Percentiles rank a stretch among this genome's conserved stretches.
phyloP scores from a whole-genome alignment of 129 eudicot genomes.

The Dittrichia graveolens region DNA sequence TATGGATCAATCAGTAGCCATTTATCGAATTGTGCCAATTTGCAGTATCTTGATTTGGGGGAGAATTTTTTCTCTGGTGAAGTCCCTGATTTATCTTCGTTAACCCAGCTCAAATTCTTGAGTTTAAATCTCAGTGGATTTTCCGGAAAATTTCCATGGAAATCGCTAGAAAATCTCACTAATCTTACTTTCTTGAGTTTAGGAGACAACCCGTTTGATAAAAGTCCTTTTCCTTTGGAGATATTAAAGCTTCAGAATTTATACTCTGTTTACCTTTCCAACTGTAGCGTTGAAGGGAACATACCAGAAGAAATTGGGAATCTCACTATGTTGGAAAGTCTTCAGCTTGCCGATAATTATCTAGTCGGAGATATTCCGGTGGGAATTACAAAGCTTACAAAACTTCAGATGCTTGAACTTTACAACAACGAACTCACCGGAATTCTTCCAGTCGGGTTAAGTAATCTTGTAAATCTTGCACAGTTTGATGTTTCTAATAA shows the following conservation, averaged over 20 bases:
- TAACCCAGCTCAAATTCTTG: conserved; percentile 43
- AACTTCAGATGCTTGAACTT: conserved; percentile 56
- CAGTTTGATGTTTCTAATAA: conserved; percentile 56
- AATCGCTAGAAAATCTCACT: conserved; percentile 47
- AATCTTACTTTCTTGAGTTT: conserved; percentile 48
- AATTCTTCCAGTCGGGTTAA: conserved; percentile 48
- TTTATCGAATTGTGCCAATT: conserved; percentile 48
- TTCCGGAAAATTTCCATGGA: conserved; percentile 62
- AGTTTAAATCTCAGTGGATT: conserved; percentile 47
- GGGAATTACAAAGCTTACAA: conserved; percentile 49
- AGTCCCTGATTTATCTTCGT: conserved; percentile 52
- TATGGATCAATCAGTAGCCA: conserved; percentile 35
- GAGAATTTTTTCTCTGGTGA: conserved; percentile 46
- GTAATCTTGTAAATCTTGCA: conserved; percentile 52
- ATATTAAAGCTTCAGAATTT: conserved; percentile 44
- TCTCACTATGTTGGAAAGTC: conserved; percentile 42
- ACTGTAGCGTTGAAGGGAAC: conserved; percentile 56
- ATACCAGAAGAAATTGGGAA: conserved; percentile 62
- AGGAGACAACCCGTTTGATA: conserved; percentile 63
- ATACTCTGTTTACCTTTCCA: conserved; percentile 54
- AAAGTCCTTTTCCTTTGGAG: conserved; percentile 57
- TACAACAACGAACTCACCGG: conserved; percentile 53
- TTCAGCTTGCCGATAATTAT: conserved; percentile 47
- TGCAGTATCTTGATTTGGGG: conserved; percentile 54
- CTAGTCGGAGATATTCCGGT: conserved; percentile 53